These are phyloP conservation scores for Paratrypanosoma confusum DNA, from an alignment of 208 protist genomes.

Conservation along the genomic window DNA sequence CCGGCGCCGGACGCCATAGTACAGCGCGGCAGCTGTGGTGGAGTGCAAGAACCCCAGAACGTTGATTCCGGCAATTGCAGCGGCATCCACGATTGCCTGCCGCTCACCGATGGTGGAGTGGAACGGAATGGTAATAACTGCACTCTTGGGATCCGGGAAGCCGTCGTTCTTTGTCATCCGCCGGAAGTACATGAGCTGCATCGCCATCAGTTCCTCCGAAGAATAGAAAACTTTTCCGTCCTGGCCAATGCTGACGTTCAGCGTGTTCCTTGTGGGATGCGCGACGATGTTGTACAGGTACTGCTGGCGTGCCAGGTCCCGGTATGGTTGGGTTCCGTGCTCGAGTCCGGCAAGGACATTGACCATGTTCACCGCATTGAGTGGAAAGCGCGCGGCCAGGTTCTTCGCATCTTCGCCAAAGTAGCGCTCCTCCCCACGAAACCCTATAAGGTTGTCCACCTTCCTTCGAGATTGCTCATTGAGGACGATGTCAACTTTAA, in stretches of 20 bases:
- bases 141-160: slow-evolving; percentile 31
- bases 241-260: slow-evolving; percentile 28
- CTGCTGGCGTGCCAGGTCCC: too few species aligned
- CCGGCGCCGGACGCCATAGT: slow-evolving; percentile 72
- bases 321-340: too few species aligned
- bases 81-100: slow-evolving; percentile 83
- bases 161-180: slow-evolving; percentile 40
- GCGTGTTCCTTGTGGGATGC: slow-evolving; percentile 14
- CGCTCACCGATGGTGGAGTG: slow-evolving; percentile 66
- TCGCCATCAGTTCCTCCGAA: slow-evolving; percentile 77
- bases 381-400: slow-evolving; percentile 81
- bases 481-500: slow-evolving; percentile 85
- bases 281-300: slow-evolving; percentile 40
- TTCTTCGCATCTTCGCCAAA: slow-evolving; percentile 80
- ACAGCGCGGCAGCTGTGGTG: slow-evolving; percentile 84
- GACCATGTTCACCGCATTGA: slow-evolving; percentile 43
- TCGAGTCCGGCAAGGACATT: slow-evolving; percentile 52
- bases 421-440: slow-evolving; percentile 80
- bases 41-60: slow-evolving; percentile 85
- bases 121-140: slow-evolving; percentile 88
- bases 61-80: slow-evolving; percentile 62
- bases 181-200: slow-evolving; percentile 69
- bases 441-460: slow-evolving; percentile 84
- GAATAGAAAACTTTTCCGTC: slow-evolving; percentile 48
- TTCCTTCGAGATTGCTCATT: slow-evolving; percentile 92